Percentiles rank a stretch among this genome's conserved stretches.
Evolutionary conservation across 257 asterid species (phyloP).

Genomic region (Parsonsia alboflavescens): DNA sequence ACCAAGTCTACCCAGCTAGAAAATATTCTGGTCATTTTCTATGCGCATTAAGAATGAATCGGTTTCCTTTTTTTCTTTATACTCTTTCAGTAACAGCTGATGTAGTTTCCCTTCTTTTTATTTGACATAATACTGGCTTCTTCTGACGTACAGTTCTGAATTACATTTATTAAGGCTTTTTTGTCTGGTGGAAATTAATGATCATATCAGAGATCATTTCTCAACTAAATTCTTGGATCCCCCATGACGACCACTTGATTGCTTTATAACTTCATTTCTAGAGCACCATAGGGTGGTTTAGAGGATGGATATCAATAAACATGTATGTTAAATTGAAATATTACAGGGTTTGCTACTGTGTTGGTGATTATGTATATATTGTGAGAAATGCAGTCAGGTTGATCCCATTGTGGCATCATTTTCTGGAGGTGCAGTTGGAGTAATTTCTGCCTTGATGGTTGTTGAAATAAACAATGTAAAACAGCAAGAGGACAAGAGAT

Average conservation of each 20-base stretch:
- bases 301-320: background rate
- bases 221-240: background rate
- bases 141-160: background rate
- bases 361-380: background rate
- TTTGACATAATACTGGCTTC: background rate
- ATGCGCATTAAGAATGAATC: background rate
- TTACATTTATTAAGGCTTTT: background rate
- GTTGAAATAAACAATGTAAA: constrained; percentile 96
- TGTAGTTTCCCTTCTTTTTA: background rate
- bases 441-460: constrained; percentile 92
- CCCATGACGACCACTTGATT: background rate
- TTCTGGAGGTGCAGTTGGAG: constrained; percentile 98
- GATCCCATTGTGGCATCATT: constrained; percentile 98
- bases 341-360: background rate
- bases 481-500: constrained; percentile 95
- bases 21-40: background rate
- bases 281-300: too few relatives aligned
- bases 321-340: background rate
- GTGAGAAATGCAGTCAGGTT: constrained; percentile 50
- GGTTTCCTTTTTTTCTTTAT: background rate
- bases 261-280: background rate
- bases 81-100: background rate
- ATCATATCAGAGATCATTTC: background rate
- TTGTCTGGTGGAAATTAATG: background rate
- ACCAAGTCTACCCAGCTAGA: background rate